A percentile compares a stretch with the other conserved stretches of the same genome.
These are phyloP conservation scores for Xylariaceae sp. DNA, from an alignment of 2,329 filamentous ascomycete genomes.

Conservation along the genomic window DNA sequence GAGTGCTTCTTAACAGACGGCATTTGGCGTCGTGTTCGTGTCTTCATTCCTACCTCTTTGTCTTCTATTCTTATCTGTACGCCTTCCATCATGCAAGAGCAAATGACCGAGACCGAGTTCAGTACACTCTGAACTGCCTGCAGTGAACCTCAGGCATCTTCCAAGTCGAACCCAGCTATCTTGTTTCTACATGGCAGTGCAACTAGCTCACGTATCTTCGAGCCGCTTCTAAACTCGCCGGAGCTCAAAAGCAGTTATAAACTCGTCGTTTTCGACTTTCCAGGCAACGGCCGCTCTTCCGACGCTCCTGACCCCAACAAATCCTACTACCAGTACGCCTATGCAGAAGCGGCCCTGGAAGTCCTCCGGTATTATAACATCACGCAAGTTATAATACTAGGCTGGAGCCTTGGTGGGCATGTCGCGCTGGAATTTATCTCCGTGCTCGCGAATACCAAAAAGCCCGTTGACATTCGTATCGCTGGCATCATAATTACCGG, in stretches of 20 bases:
- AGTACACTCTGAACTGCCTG: slow-evolving; percentile 8
- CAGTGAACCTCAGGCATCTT: slow-evolving; percentile 12
- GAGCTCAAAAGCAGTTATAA: slow-evolving; percentile 12
- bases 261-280: slow-evolving; percentile 13
- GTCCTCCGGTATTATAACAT: slow-evolving; percentile 12
- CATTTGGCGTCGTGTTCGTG: slow-evolving; percentile 2
- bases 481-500: slow-evolving; percentile 13
- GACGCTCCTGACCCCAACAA: slow-evolving; percentile 12
- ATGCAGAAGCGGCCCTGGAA: slow-evolving; percentile 12
- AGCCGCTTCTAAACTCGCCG: slow-evolving; percentile 9
- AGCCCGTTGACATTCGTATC: slow-evolving; percentile 13
- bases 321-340: slow-evolving; percentile 13
- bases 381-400: slow-evolving; percentile 12
- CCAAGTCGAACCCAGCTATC: slow-evolving; percentile 11
- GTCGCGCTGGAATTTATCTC: slow-evolving; percentile 10
- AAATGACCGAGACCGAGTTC: slow-evolving; percentile 10
- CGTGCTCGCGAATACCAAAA: slow-evolving; percentile 4
- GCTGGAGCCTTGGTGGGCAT: slow-evolving; percentile 13
- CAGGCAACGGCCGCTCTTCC: slow-evolving; percentile 13
- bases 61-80: slow-evolving; percentile 3
- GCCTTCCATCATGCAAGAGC: slow-evolving; percentile 10
- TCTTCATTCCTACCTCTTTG: slow-evolving; percentile 4
- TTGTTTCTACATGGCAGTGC: slow-evolving; percentile 13
- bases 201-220: slow-evolving; percentile 13
- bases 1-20: not conserved